Evolutionary conservation across 2,329 filamentous ascomycete species (phyloP), one percentile per base, ranked within the genome.

Genomic region (Scedosporium dehoogii): DNA sequence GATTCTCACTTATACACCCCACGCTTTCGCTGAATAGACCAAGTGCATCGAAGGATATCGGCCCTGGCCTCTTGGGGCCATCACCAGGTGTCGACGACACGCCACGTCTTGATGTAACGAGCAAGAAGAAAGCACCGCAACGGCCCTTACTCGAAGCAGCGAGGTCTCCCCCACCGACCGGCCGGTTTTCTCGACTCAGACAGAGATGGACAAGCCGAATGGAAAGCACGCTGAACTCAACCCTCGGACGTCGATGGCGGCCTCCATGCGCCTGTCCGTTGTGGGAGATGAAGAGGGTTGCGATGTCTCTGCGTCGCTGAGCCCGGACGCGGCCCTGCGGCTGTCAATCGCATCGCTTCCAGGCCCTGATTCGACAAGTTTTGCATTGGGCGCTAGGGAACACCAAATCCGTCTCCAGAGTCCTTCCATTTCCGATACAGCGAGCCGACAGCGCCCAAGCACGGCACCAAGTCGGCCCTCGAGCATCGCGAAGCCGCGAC

Each of bases 401-500:
- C 16, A n/a, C 25, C 59, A 42, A 21, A 33, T 18, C n/a, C 9
- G 14, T 21, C 44, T 21, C 44, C 18, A 48, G 44, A 33, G 29
- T 16, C 18, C 3, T 44, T 23, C 29, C 3, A 14, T 27, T 25
- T 10, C 16, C n/a, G 48, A 42, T 48, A 18, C 27, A 7, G 21
- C 27, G 5, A n/a, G 12, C 23, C 23, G 27, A 18, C 29, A 23
- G 21, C 53, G 56, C 16, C 53, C 63, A 67, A 65, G 66, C 71
- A 59, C 66, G 68, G 23, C 48, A 59, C 66, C 70, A 33, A 71
- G 72, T 63, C 76, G 81, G 63, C 78, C 81, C 44, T 83, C 82
- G 3, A 86, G 84, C 70, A 80, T 80, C 58, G 75, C 80, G 14
- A 87, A 87, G 65, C 60, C 53, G 12, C 42, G 42, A 18, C 42